Base-by-base conservation (phyloP, 805 yeast genomes). In the Starmerella riodocensis region DNA sequence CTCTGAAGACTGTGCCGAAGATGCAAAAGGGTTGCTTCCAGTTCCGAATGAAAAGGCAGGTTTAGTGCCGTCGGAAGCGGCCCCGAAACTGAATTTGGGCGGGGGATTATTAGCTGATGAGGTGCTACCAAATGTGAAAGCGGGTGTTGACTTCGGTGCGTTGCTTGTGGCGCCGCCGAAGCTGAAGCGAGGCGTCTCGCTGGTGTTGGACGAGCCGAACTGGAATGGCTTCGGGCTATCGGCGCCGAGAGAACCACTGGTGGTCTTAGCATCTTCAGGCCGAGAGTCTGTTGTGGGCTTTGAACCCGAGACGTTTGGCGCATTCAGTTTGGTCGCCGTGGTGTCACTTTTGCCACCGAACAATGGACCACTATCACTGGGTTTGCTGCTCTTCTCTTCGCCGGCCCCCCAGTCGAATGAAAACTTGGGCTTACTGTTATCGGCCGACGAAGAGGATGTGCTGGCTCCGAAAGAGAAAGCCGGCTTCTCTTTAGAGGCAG, bases 161-260 rank as follows among this genome's bases (percentile, higher is more conserved):
- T 11, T 11, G 25, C 25, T 23, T 23, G 25, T 11, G 6, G 25
- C 25, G 11, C 25, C n/a, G n/a, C n/a, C n/a, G 31, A 49, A 45
- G 9, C 43, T 29, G 43, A 53, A 52, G 14, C 34, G 36, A 6
- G 54, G 48, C 27, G 43, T 47, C 7, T 39, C 37, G 4, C 45
- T 23, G 4, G 28, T 16, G 14, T 28, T 21, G 19, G 19, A 14
- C 13, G 30, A 16, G n/a, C n/a, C n/a, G n/a, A n/a, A n/a, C n/a
- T n/a, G n/a, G n/a, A n/a, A n/a, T n/a, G n/a, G n/a, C n/a, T n/a
- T n/a, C n/a, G n/a, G n/a, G n/a, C n/a, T n/a, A n/a, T n/a, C n/a
- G n/a, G n/a, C n/a, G n/a, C n/a, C n/a, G n/a, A n/a, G n/a, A n/a
- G n/a, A n/a, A n/a, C n/a, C n/a, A n/a, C n/a, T n/a, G n/a, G n/a